Evolutionary conservation across 352 stramenopile genomes (phyloP), one percentile per base, ranked within the genome.

Genomic region (Lagenidium giganteum): DNA sequence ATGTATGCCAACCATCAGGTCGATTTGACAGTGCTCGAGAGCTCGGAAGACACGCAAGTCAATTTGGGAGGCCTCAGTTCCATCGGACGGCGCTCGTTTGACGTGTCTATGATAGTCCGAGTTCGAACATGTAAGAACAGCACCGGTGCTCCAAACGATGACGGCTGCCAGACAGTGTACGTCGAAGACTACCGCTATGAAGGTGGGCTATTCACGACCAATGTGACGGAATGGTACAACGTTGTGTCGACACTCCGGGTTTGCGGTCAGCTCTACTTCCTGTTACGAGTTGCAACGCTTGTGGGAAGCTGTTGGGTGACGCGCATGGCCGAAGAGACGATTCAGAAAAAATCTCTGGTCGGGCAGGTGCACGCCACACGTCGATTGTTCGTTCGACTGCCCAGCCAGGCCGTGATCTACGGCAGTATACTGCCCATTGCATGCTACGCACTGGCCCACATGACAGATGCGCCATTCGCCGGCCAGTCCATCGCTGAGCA

Each of bases 101-200:
- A 64, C 8, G 27, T 60, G 7, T 48, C 41, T 1, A 57, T 42
- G 9, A 35, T 37, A 13, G 56, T 54, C 16, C 42, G 55, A 2
- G 49, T 35, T 0, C 30, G 37, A 1, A 14, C 14, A 4, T 64
- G 50, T 26, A 3, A 21, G 29, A 21, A 18, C 38, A 29, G 40
- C 9, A 38, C 14, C 27, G n/a, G n/a, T n/a, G n/a, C n/a, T n/a
- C n/a, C n/a, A n/a, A n/a, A n/a, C n/a, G n/a, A n/a, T n/a, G n/a
- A n/a, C n/a, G n/a, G n/a, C n/a, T 60, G 55, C 18, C 21, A 34
- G 6, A 57, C 50, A 0, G 35, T 51, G 1, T 46, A 56, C 25
- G 14, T 64, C 2, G 43, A 64, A 18, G 55, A 64, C 23, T 64
- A 60, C 20, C 42, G 55, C 7, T 64, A 64, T 39, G 55, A 64